Percentiles rank a stretch among this genome's conserved stretches.
Evolutionary conservation across 2,329 filamentous ascomycete genomes (phyloP).

Genomic region (Aurifilum marmelostoma): DNA sequence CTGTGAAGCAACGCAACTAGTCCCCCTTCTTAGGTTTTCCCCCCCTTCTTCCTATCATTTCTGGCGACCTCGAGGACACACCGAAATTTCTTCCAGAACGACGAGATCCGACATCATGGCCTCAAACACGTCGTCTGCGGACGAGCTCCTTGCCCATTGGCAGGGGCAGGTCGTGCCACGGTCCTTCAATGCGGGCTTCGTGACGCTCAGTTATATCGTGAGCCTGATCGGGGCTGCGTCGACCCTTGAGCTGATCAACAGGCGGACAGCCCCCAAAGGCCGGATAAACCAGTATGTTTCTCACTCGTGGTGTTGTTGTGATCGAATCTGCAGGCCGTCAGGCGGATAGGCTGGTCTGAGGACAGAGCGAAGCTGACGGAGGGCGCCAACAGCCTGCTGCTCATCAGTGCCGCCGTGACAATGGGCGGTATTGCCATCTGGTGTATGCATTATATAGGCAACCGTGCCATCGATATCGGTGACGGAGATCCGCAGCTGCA

Average conservation of each 20-base stretch:
- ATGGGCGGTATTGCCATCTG: slow-evolving; percentile 78
- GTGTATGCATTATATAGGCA: slow-evolving; percentile 84
- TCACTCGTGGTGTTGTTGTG: neutral
- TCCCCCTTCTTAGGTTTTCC: no score
- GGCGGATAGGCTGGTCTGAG: neutral
- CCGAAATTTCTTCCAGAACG: neutral
- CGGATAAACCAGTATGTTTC: slow-evolving; percentile 66
- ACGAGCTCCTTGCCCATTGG: slow-evolving; percentile 43
- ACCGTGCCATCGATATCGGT: slow-evolving; percentile 74
- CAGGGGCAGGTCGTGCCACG: slow-evolving; percentile 51
- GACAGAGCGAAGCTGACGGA: neutral
- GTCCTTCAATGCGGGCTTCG: slow-evolving; percentile 61
- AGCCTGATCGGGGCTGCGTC: slow-evolving; percentile 78
- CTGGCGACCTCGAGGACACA: neutral
- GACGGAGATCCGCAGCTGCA: slow-evolving; percentile 65
- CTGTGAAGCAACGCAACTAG: neutral
- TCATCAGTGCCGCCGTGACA: slow-evolving; percentile 65
- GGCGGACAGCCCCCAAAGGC: slow-evolving; percentile 70
- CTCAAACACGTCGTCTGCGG: slow-evolving; percentile 2
- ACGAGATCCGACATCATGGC: slow-evolving; percentile 15
- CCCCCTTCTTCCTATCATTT: no score
- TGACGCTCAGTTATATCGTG: slow-evolving; percentile 74
- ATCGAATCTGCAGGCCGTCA: no score
- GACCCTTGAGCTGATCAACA: slow-evolving; percentile 80
- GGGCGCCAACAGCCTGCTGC: slow-evolving; percentile 57